phyloP scores from a whole-genome alignment of 345 rosid species.

The Eucalyptus fibrosa region DNA sequence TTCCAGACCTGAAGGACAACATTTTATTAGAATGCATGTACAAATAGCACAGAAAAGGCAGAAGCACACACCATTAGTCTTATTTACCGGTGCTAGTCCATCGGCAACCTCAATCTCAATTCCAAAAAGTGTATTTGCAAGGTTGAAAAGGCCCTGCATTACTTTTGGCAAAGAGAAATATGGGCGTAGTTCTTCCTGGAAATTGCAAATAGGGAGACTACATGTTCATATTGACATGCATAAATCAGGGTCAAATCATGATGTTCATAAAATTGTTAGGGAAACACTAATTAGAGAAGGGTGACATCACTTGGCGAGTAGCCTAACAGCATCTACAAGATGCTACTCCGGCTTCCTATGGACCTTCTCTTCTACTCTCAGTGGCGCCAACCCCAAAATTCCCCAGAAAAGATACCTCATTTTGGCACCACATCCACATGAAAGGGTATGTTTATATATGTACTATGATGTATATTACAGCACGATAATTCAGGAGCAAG shows the following conservation, averaged over 20 bases:
- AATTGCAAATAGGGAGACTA: background rate
- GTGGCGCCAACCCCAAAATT: background rate
- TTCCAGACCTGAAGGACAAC: constrained; percentile 66
- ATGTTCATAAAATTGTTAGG: background rate
- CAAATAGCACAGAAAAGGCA: background rate
- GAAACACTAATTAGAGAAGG: background rate
- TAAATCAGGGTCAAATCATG: background rate
- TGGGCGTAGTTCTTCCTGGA: constrained; percentile 78
- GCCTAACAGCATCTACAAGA: background rate
- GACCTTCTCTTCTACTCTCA: background rate
- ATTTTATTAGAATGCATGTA: background rate
- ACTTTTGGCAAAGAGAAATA: constrained; percentile 85
- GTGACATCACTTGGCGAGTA: background rate
- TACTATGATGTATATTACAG: background rate
- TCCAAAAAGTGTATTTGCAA: constrained; percentile 61
- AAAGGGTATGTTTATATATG: background rate
- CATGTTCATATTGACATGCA: background rate
- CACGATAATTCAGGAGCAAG: background rate
- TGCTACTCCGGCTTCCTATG: background rate
- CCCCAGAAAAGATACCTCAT: background rate
- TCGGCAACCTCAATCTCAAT: constrained; percentile 64
- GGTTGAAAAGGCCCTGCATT: constrained; percentile 67
- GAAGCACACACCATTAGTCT: background rate
- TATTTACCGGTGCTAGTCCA: constrained; percentile 76
- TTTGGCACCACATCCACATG: background rate